Base-by-base conservation (phyloP, 2,329 filamentous ascomycete species). In the Epichloe coenophiala region DNA sequence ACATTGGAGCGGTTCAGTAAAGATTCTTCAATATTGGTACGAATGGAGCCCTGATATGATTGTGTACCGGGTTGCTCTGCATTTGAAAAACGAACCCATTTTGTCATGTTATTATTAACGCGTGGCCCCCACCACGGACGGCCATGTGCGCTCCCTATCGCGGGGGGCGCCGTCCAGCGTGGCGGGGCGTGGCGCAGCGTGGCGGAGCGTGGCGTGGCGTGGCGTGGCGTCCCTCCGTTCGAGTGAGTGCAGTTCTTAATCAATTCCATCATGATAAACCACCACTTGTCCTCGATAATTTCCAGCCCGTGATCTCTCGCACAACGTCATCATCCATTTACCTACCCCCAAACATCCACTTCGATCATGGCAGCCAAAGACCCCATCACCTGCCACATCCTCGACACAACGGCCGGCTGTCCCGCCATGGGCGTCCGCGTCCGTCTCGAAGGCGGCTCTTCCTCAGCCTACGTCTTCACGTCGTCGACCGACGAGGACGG, bases 371-470 rank as follows among this genome's bases (percentile, higher is more conserved):
- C 57, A 31, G 45, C 52, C 53, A 80, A 77, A 61, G 79, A 81
- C 62, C 80, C 79, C 62, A 91, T 93, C 61, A 91, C 87, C 65
- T 91, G 86, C 73, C 87, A 93, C 73, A 79, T 90, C 66, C 86
- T 93, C 65, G 86, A 93, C 73, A 91, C 86, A 11, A 78, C 81
- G n/a, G 71, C 77, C 54, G 87, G 87, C 61, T 76, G 75, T 51
- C 87, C 87, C 21, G 87, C 80, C 15, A 67, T 74, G 51, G 72
- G 73, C 55, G 78, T 93, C 59, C 74, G 75, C 56, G 85, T 90
- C 51, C 80, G 76, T 50, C 78, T 89, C 21, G 71, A 80, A 46
- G 37, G 45, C 5, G 66, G 63, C 47, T 59, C 52, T 41, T 51
- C 62, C 52, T 53, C 63, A 12, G 54, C 63, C 17, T 49, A 59